A percentile compares a stretch with the other conserved stretches of the same genome.
Conservation (phyloP, 2,329 filamentous ascomycete genomes). For the Alternaria brassicicola region DNA sequence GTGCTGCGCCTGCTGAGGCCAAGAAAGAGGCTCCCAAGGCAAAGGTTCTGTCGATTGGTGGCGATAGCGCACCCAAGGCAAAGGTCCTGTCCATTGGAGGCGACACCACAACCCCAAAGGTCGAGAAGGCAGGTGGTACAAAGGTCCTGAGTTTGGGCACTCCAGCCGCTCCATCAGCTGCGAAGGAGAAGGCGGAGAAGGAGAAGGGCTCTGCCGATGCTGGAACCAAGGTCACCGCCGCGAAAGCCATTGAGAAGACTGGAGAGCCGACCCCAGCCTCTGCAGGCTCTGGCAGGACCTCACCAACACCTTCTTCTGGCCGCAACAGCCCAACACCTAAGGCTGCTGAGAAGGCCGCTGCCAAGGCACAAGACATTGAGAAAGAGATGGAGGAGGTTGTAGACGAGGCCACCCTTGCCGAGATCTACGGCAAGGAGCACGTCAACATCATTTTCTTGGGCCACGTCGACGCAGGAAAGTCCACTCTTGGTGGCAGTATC, state of each 20-base stretch:
- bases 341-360: conserved; percentile 62
- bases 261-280: conserved; percentile 66
- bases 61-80: conserved; percentile 60
- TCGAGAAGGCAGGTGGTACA: conserved; percentile 57
- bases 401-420: conserved; percentile 83
- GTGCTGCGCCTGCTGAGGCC: conserved; percentile 50
- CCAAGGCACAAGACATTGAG: conserved; percentile 79
- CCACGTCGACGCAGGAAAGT: conserved; percentile 98
- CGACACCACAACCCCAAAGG: conserved; percentile 61
- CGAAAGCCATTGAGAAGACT: conserved; percentile 91
- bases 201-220: conserved; percentile 63
- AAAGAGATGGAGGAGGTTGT: conserved; percentile 80
- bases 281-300: conserved; percentile 70
- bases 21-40: conserved; percentile 56
- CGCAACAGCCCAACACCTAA: conserved; percentile 75
- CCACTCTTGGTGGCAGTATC: conserved; percentile 91
- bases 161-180: conserved; percentile 57
- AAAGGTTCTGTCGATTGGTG: conserved; percentile 69
- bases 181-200: conserved; percentile 54
- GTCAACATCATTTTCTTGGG: conserved; percentile 98
- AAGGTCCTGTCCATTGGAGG: conserved; percentile 67
- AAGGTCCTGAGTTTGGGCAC: conserved; percentile 81
- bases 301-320: conserved; percentile 81
- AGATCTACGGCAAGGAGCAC: conserved; percentile 93
- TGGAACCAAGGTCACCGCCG: conserved; percentile 81